phyloP scores from a whole-genome alignment of 1,284 basidiomycete genomes.

The Inonotus obliquus region DNA sequence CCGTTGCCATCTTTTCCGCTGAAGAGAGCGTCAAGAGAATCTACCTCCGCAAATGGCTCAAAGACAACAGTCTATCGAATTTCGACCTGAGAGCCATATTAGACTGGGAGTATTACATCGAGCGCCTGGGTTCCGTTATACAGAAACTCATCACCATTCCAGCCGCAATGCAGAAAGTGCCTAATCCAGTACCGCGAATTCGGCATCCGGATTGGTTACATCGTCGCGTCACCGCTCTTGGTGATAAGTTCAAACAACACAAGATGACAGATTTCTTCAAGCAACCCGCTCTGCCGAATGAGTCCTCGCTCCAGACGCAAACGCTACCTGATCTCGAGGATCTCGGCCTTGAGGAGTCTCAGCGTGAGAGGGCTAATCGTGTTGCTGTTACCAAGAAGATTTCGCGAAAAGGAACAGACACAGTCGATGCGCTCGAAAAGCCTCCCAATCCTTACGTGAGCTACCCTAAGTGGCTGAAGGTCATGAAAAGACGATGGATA shows the following conservation, averaged over 20 bases:
- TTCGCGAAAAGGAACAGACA: conserved; percentile 36
- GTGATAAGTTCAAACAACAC: conserved; percentile 98
- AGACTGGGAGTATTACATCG: conserved; percentile 99
- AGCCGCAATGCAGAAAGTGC: conserved; percentile 95
- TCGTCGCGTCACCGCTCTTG: conserved; percentile 81
- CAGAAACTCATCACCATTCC: conserved; percentile 99
- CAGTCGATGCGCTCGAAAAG: conserved; percentile 27
- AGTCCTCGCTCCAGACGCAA: conserved; percentile 27
- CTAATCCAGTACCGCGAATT: conserved; percentile 95
- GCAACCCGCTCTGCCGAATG: conserved; percentile 32
- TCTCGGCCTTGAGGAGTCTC: conserved; percentile 35
- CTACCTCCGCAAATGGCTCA: conserved; percentile 95
- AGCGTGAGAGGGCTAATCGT: conserved; percentile 33
- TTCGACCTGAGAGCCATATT: conserved; percentile 95
- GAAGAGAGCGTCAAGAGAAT: conserved; percentile 87
- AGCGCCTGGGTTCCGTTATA: conserved; percentile 95
- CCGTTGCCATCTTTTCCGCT: conserved; percentile 98
- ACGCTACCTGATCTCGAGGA: conserved; percentile 65
- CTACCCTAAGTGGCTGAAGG: conserved; percentile 80
- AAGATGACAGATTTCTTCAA: conserved; percentile 96
- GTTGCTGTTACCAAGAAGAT: conserved; percentile 44
- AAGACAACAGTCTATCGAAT: conserved; percentile 82
- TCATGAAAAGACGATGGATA: conserved; percentile 81
- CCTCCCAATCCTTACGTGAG: conserved; percentile 58
- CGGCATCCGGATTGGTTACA: conserved; percentile 98